Base-by-base conservation (phyloP, 179 eudicot genomes). In the Actinidia arguta region DNA sequence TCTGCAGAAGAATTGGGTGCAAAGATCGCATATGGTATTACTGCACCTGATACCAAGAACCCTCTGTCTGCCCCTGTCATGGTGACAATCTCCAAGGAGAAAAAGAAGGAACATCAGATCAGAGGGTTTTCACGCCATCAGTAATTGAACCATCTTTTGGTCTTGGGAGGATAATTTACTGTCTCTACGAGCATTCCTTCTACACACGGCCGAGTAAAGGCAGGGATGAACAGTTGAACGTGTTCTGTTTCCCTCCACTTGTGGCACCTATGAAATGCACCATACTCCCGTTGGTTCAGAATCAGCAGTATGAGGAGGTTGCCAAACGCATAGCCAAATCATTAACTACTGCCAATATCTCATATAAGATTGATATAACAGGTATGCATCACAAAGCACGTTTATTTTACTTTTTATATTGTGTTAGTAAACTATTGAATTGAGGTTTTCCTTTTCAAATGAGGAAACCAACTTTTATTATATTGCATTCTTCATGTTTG, bases 71-170 rank as follows among this genome's bases (percentile, higher is more conserved):
- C 31, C 12, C 3, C 0, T 64, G 14, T 16, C 31, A 12, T 31
- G 9, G 25, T 13, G 70, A 66, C 20, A n/a, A n/a, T 67, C 5
- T 66, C 36, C 27, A 67, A 36, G 31, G 31, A 5, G 47, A 67
- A 42, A 67, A 36, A 47, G 4, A 44, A 67, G 72, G n/a, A n/a
- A n/a, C n/a, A n/a, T n/a, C n/a, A n/a, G n/a, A 94, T 74, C 99
- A 95, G 68, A 90, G 99, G 89, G 94, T 92, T 79, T 95, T 95
- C 85, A 94, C 95, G 1, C 99, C 99, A 54, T 94, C 99, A 59
- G 99, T 95, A 71, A 93, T 95, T 58, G 98, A 95, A 86, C 98
- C 98, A 73, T 95, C 98, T 55, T 95, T 95, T 83, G 98, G 98
- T 63, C 94, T 95, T 81, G 98, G 98, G 39, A 90, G 98, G 77